Evolutionary conservation across 805 yeast species (phyloP).

Genomic region (Debaryomyces tyrocola): DNA sequence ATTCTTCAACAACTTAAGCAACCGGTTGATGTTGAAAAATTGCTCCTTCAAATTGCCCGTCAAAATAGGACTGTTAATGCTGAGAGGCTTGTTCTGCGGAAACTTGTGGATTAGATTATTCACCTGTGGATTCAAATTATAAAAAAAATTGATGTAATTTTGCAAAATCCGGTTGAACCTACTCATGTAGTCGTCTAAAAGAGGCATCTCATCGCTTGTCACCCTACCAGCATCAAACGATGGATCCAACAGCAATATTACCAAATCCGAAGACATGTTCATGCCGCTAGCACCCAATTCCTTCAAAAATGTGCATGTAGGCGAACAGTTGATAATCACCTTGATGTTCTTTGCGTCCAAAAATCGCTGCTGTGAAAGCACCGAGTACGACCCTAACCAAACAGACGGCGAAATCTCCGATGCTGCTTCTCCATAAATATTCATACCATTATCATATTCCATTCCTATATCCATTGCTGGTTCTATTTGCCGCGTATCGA

Average conservation of each 20-base stretch:
- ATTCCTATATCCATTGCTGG: background rate
- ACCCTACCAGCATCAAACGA: conserved; percentile 19
- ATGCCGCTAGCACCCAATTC: conserved; percentile 19
- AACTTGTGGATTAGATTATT: conserved; percentile 27
- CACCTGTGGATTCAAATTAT: conserved; percentile 30
- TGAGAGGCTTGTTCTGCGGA: conserved; percentile 23
- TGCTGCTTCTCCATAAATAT: conserved; percentile 3
- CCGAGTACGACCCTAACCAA: conserved; percentile 25
- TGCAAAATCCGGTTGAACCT: conserved; percentile 36
- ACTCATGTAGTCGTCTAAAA: conserved; percentile 23
- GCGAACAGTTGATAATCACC: conserved; percentile 39
- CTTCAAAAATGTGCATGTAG: conserved; percentile 30
- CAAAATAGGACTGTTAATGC: conserved; percentile 33
- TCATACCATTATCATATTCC: background rate
- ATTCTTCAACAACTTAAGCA: conserved; percentile 32
- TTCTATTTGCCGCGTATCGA: background rate
- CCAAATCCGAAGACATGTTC: conserved; percentile 34
- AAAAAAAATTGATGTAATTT: conserved; percentile 38
- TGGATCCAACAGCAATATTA: conserved; percentile 39
- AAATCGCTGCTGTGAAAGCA: conserved; percentile 11
- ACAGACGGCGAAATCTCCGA: conserved; percentile 29
- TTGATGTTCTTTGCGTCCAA: conserved; percentile 27
- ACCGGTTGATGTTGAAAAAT: conserved; percentile 36
- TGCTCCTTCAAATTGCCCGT: conserved; percentile 37
- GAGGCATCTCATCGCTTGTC: conserved; percentile 14